These are phyloP conservation scores for Chalciporus pseudorubinellus DNA, from an alignment of 768 basidiomycete species.

Conservation along the genomic window DNA sequence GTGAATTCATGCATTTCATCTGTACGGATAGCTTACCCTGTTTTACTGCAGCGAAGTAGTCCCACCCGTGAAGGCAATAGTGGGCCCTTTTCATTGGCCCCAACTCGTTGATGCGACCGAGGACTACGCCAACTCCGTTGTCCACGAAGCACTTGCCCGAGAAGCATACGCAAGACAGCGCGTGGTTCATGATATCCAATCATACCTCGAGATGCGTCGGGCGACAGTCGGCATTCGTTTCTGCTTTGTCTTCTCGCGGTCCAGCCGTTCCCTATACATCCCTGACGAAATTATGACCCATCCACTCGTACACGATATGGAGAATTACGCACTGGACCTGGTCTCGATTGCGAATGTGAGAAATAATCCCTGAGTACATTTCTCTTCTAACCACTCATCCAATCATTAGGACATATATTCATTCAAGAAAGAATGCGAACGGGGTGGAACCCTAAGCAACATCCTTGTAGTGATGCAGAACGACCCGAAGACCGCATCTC, in stretches of 20 bases:
- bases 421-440: conserved; percentile 14
- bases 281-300: conserved; percentile 9
- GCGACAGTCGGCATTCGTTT: conserved; percentile 6
- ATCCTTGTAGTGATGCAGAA: conserved; percentile 10
- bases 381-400: background rate
- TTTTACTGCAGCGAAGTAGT: conserved; percentile 5
- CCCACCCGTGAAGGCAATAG: background rate
- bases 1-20: background rate
- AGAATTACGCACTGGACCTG: conserved; percentile 6
- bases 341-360: conserved; percentile 11
- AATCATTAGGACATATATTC: conserved; percentile 12
- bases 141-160: conserved; percentile 8
- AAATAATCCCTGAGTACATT: background rate
- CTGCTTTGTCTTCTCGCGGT: conserved; percentile 10
- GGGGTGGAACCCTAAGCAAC: conserved; percentile 9
- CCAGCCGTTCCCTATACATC: conserved; percentile 9
- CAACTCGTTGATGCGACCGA: conserved; percentile 5
- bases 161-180: background rate
- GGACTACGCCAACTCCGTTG: background rate
- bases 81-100: conserved; percentile 12
- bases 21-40: background rate
- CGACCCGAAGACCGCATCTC: conserved; percentile 6
- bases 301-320: conserved; percentile 11
- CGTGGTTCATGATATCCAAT: conserved; percentile 4
- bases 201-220: conserved; percentile 13